Percentiles rank a stretch among this genome's conserved stretches.
These are phyloP conservation scores for Ceratorhiza oryzae-sativae DNA, from an alignment of 1,284 basidiomycete genomes.

Conservation along the genomic window DNA sequence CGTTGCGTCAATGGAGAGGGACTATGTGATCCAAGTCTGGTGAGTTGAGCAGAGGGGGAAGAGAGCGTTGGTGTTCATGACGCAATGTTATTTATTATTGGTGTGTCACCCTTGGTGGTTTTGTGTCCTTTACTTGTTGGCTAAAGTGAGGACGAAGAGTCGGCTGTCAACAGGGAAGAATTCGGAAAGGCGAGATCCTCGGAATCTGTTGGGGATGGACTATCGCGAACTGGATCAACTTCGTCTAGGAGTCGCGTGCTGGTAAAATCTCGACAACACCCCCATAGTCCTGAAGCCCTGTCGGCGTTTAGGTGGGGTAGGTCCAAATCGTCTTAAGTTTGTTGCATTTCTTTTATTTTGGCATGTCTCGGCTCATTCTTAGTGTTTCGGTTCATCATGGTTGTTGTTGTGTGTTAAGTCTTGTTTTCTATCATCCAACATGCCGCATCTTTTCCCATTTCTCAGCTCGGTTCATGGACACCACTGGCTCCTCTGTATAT, in stretches of 20 bases:
- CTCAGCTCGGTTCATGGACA: neutral
- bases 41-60: neutral
- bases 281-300: neutral
- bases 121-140: neutral
- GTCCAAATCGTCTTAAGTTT: neutral
- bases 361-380: neutral
- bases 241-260: neutral
- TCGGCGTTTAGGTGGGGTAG: neutral
- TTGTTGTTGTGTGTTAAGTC: neutral
- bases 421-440: neutral
- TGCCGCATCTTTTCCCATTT: neutral
- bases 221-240: conserved; percentile 1
- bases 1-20: conserved; percentile 5
- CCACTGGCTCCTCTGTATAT: conserved; percentile 8
- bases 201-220: neutral
- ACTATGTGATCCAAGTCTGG: neutral
- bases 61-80: neutral
- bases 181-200: neutral
- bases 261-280: neutral
- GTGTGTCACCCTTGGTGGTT: conserved; percentile 10
- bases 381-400: neutral
- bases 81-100: neutral
- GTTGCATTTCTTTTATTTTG: neutral
- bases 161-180: neutral
- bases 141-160: conserved; percentile 11